A percentile compares a stretch with the other conserved stretches of the same genome.
phyloP scores from a whole-genome alignment of 2,329 filamentous ascomycete genomes.

The Hymenoscyphus albidus region DNA sequence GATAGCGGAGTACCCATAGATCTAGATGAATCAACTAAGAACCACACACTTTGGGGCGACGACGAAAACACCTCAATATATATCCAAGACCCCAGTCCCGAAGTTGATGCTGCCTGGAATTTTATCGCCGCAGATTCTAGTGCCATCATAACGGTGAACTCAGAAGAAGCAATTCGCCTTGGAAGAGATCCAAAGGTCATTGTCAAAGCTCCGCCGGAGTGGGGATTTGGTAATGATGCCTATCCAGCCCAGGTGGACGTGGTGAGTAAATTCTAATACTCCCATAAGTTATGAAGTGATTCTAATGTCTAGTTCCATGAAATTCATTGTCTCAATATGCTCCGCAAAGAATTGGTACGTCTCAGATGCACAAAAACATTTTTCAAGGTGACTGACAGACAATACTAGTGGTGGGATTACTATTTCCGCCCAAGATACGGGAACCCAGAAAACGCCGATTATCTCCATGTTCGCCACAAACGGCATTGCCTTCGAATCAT shows the following conservation, averaged over 20 bases:
- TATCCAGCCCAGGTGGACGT: conserved; percentile 36
- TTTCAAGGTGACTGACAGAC: not conserved
- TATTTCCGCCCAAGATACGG: conserved; percentile 9
- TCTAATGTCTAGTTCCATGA: conserved; percentile 27
- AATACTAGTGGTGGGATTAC: conserved; percentile 6
- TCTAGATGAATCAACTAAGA: not conserved
- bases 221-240: conserved; percentile 33
- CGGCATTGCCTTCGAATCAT: conserved; percentile 10
- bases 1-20: conserved; percentile 2
- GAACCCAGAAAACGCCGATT: conserved; percentile 9
- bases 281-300: no score
- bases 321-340: conserved; percentile 34
- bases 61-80: conserved; percentile 10
- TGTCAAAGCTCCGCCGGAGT: conserved; percentile 31
- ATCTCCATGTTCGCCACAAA: conserved; percentile 8
- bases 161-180: conserved; percentile 28
- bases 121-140: conserved; percentile 6
- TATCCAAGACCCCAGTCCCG: conserved; percentile 13
- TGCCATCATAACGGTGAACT: conserved; percentile 23
- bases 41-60: conserved; percentile 9
- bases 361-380: conserved; percentile 22
- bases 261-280: no score
- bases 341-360: conserved; percentile 30
- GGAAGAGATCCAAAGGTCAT: conserved; percentile 33
- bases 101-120: conserved; percentile 17